Base-by-base conservation (phyloP, 495 filamentous ascomycete species). In the Annulohypoxylon stygium region DNA sequence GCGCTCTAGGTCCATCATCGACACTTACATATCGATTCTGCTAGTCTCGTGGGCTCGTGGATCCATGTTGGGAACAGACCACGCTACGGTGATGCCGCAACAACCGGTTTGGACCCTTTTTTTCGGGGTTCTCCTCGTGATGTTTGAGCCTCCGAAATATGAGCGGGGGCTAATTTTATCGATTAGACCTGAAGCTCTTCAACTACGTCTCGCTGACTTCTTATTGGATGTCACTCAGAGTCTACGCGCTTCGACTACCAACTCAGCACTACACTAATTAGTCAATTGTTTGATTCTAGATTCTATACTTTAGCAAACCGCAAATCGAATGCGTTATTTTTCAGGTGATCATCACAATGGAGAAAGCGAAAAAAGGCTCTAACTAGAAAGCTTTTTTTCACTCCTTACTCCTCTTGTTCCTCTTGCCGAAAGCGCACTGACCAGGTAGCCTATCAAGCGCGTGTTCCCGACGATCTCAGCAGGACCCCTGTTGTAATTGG, bases 311-410 rank as follows among this genome's bases (percentile, higher is more conserved):
- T 51, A 60, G 55, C 30, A 62, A 48, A 53, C 66, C 41, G 61
- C 61, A 58, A 43, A 43, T 70, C 58, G 20, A 18, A 33, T 63
- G 61, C 66, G 66, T 61, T 50, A 65, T 61, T 74, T 65, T 74
- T 34, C 9, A 70, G 30, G 34, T 57, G 57, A 74, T 70, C 57
- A 23, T 67, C 58, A 12, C 4, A 45, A 70, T 59, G 57, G 41
- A 74, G 67, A 57, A 74, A 9, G 57, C 55, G 23, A 57, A 74
- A 66, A 57, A 69, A 66, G 61, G 57, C 55, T 50, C 45, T 53
- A 53, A n/a, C 26, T 23, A 65, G 26, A 65, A 45, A 33, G 50
- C 36, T 65, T 55, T 67, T 61, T 41, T 48, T 37, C 36, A 43
- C 39, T 43, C 12, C 30, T 54, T 60, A 26, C 41, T 59, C 26